Percentiles rank a stretch among this genome's conserved stretches.
phyloP scores from a whole-genome alignment of 2,329 filamentous ascomycete species.

The Verticillium tricorpus region DNA sequence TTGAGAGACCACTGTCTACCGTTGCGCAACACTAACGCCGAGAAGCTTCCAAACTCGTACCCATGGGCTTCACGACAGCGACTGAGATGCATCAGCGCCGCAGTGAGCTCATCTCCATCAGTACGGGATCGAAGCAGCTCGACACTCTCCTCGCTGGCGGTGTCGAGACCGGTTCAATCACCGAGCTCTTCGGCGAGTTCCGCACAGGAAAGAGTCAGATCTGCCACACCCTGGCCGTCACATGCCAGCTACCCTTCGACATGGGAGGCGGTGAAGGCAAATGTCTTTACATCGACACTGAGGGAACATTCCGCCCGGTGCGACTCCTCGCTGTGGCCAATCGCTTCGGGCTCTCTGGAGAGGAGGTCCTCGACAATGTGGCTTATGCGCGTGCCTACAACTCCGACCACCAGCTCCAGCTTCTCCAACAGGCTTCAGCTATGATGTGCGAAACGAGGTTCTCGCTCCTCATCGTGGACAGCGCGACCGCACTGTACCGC shows the following conservation, averaged over 20 bases:
- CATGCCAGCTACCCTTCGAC: conserved; percentile 94
- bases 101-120: conserved; percentile 96
- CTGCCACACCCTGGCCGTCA: conserved; percentile 96
- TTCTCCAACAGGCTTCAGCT: conserved; percentile 88
- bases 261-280: conserved; percentile 99
- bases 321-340: conserved; percentile 88
- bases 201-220: conserved; percentile 98
- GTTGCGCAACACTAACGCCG: background rate
- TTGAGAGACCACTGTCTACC: background rate
- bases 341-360: conserved; percentile 87
- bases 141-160: conserved; percentile 93
- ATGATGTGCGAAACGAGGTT: conserved; percentile 99
- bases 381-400: conserved; percentile 98
- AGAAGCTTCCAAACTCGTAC: conserved; percentile 89
- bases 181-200: conserved; percentile 97
- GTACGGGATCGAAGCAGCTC: conserved; percentile 94
- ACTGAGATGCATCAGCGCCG: conserved; percentile 98
- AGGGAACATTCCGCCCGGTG: conserved; percentile 93
- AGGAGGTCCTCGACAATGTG: conserved; percentile 97
- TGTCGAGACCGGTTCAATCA: conserved; percentile 95
- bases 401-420: conserved; percentile 92
- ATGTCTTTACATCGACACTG: conserved; percentile 96
- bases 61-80: conserved; percentile 98
- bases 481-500: conserved; percentile 89
- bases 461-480: conserved; percentile 92